Evolutionary conservation across 805 yeast genomes (phyloP).

Genomic region (Wickerhamomyces strasburgensis): DNA sequence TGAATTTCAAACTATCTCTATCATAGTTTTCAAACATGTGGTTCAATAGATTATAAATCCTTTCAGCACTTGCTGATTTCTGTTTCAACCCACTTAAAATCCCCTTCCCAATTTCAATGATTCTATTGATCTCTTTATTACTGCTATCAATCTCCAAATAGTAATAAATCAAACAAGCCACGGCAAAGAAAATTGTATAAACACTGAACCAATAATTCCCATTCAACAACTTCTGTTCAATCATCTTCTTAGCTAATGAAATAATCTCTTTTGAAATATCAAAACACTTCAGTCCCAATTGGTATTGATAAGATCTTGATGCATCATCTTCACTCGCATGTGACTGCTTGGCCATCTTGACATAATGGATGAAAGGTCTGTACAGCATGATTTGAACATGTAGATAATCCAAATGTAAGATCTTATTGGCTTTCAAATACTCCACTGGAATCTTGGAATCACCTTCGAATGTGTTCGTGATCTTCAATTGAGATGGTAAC

Average conservation of each 20-base stretch:
- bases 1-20: slow-evolving; percentile 54
- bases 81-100: slow-evolving; percentile 67
- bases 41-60: slow-evolving; percentile 76
- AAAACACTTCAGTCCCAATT: slow-evolving; percentile 79
- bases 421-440: slow-evolving; percentile 69
- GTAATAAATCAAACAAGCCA: slow-evolving; percentile 82
- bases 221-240: slow-evolving; percentile 61
- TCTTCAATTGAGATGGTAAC: slow-evolving; percentile 69
- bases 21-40: slow-evolving; percentile 75
- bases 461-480: slow-evolving; percentile 28
- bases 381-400: slow-evolving; percentile 83
- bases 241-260: slow-evolving; percentile 74
- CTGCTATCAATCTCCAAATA: slow-evolving; percentile 40
- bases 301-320: slow-evolving; percentile 41
- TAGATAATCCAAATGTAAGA: slow-evolving; percentile 66
- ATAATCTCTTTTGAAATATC: slow-evolving; percentile 80
- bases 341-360: slow-evolving; percentile 29
- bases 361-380: slow-evolving; percentile 79
- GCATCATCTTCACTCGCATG: slow-evolving; percentile 30
- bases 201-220: slow-evolving; percentile 95
- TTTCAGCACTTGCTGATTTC: slow-evolving; percentile 68
- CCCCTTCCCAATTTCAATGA: slow-evolving; percentile 75
- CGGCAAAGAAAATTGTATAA: slow-evolving; percentile 87
- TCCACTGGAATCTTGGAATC: slow-evolving; percentile 26
- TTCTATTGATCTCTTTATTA: slow-evolving; percentile 50